Evolutionary conservation across 148 eudicot genomes (phyloP), one percentile per base, ranked within the genome.

Genomic region (Mesembryanthemum crystallinum): DNA sequence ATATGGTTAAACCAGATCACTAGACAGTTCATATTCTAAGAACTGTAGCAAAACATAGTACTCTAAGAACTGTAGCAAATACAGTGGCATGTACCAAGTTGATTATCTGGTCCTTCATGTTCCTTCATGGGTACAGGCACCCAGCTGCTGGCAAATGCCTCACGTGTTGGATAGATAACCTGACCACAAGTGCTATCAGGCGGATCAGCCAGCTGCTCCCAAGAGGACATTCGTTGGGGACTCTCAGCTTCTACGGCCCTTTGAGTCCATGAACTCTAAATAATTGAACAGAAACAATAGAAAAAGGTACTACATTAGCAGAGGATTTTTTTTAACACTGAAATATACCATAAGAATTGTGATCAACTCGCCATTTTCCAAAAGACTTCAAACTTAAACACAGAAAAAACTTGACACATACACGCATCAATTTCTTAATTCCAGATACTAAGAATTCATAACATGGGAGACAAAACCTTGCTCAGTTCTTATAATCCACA

Each of bases 241-340:
- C 89, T 87, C 42, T 89, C 89, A 82, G 85, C 90, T 77, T 91
- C 96, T 55, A 84, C 82, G 54, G 91, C 89, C 74, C 81, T 85
- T 83, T 89, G 89, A 47, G 92, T 85, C 98, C 98, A 93, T 79
- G 96, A 93, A 83, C 84, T 91, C 98, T 93, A 74, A 49, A 54
- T 12, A 14, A 60, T 21, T 73, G 32, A 74, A 21, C 32, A 49
- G 12, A 7, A 24, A 7, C 18, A 49, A 49, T n/a, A 17, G 1
- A 71, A 66, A 32, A 63, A 51, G 28, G 25, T 21, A 4, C 8
- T 14, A 18, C 35, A 33, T 32, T n/a, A 67, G 9, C 13, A 47
- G 17, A 30, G 21, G 47, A 17, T n/a, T 0, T 67, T 42, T n/a
- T 67, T 65, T 24, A 8, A 43, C 52, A 42, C 52, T 67, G 29